Evolutionary conservation across 345 rosid species (phyloP), one percentile per base, ranked within the genome.

Genomic region (Conringia planisiliqua): DNA sequence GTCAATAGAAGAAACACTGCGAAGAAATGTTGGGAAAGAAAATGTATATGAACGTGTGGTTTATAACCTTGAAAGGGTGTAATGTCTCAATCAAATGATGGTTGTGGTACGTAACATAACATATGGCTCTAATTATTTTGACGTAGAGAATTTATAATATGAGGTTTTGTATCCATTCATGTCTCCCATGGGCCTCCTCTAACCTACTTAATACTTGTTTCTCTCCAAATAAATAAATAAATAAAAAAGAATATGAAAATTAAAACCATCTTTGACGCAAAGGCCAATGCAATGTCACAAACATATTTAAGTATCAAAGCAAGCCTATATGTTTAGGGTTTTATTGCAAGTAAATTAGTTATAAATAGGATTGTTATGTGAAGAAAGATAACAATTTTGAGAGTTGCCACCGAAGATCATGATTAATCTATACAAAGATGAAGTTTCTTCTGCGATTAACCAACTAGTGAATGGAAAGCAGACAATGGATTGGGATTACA

Each of bases 81-180:
- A 38, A 58, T 18, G 73, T 75, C 78, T 36, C 54, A 43, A 61
- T 75, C 69, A 44, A 59, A 68, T 9, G 47, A 68, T 68, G 57
- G 74, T 42, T 68, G 74, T 52, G 24, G 38, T 52, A 42, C 58
- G 64, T 29, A 33, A 62, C 65, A 62, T 14, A 51, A 76, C 36
- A 6, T 54, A 76, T 76, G 70, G 80, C 51, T 65, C 47, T 77
- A 39, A 57, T 65, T 57, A 38, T 50, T 77, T 77, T 71, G 76
- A 66, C 66, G 24, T 18, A 17, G 27, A 76, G 39, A 55, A 63
- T 62, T 76, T 62, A 76, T 76, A 36, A 7, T 57, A 47, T 29
- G 52, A 46, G 61, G 62, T 10, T 70, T 56, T 71, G 46, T 32
- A 47, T 77, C 68, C 80, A 56, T 58, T 71, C 30, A 58, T 77